Conservation (phyloP, 2,329 filamentous ascomycete genomes). For the Aspergillus brunneoviolaceus region DNA sequence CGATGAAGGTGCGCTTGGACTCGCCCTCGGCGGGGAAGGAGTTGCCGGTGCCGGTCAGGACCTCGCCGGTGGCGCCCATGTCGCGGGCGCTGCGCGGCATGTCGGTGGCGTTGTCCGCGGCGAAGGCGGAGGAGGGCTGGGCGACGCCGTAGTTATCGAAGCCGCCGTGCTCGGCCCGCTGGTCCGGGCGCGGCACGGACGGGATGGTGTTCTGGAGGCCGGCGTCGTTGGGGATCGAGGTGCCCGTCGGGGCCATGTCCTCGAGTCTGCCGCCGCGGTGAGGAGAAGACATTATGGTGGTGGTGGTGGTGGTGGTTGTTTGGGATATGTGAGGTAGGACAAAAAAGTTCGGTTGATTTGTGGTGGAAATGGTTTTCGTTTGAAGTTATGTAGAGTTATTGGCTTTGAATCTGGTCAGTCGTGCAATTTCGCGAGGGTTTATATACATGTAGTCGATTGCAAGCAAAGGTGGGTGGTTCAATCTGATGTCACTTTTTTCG, state of each 20-base stretch:
- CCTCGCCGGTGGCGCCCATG: conserved; percentile 36
- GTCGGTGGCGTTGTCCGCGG: conserved; percentile 51
- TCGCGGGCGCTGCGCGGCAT: conserved; percentile 44
- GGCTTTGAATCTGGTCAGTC: neutral
- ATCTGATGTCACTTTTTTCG: conserved; percentile 14
- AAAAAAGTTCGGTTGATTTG: fast-evolving
- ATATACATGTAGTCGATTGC: neutral
- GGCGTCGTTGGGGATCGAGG: conserved; percentile 48
- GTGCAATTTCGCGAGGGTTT: neutral
- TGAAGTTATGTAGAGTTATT: neutral
- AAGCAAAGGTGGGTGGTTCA: neutral
- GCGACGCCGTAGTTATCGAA: conserved; percentile 40
- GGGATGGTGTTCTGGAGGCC: conserved; percentile 47
- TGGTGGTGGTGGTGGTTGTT: neutral
- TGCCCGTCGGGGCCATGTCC: conserved; percentile 41
- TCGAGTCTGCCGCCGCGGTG: conserved; percentile 40
- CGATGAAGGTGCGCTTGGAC: conserved; percentile 33
- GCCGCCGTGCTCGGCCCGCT: conserved; percentile 35
- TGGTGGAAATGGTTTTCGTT: neutral
- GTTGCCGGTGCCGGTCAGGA: conserved; percentile 44
- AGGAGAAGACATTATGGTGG: conserved; percentile 14
- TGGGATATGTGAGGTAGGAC: neutral
- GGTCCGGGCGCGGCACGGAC: conserved; percentile 50
- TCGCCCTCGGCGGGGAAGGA: conserved; percentile 38
- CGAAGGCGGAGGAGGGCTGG: conserved; percentile 38